Base-by-base conservation (phyloP, 164 flowering plant species). In the Macadamia integrifolia region DNA sequence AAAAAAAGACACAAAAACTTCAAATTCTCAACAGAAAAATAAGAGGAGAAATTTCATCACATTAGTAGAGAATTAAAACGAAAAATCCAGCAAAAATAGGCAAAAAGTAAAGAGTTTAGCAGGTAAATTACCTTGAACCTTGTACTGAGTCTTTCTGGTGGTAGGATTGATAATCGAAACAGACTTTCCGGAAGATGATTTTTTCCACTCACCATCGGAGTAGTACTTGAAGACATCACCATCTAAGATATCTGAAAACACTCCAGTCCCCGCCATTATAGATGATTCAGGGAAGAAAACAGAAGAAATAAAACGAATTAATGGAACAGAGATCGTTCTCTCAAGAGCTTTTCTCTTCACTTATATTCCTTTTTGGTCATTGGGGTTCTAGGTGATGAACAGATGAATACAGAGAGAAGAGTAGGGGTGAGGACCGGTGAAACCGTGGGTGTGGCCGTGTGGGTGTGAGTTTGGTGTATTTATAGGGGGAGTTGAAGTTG, bases 101-200 rank as follows among this genome's bases (percentile, higher is more conserved):
- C 23, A 23, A 23, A 23, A 23, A 23, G 23, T 23, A 23, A 23
- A 35, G 5, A 35, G 40, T 35, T 35, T 35, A 35, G 40, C 5
- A 35, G 40, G 40, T 42, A 31, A 15, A 13, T 29, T 72, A 95
- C 98, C 99, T 89, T 95, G 99, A 78, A 95, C 99, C 67, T 83
- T 95, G 82, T 83, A 95, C 69, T 92, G 97, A 13, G 89, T 82
- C 69, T 88, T 92, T 30, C 98, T 76, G 1, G 96, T 89, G 40
- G 98, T 87, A 1, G 98, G 99, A 66, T 95, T 95, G 78, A 95
- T 75, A 55, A 95, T 95, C 53, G 91, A 31, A 29, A 95, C 99
- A 53, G 85, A 77, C 70, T 91, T 91, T 1, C 97, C 96, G 6
- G 98, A 92, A 49, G 89, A 69, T 3, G 97, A 92, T 60, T 69